Base-by-base conservation (phyloP, 441 rosid genomes). In the Gossypium davidsonii region DNA sequence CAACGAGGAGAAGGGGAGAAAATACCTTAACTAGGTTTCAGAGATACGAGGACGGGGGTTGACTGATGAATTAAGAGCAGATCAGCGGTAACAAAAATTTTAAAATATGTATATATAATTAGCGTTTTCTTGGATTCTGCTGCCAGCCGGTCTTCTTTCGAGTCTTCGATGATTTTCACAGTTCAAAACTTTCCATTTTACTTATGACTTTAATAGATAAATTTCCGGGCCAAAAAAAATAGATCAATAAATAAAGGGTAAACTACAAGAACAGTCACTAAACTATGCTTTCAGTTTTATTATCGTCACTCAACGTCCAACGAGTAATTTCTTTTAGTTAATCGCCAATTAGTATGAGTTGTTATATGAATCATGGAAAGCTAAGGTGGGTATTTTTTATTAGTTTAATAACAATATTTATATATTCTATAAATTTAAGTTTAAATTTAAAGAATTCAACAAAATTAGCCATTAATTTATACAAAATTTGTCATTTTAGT, bases 21-120 rank as follows among this genome's bases (percentile, higher is more conserved):
- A 44, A 23, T 46, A 59, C 74, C 74, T 58, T 15, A 71, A 71
- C 6, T 21, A 42, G 34, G 53, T 51, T 18, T 71, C 21, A 12
- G 21, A 44, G 74, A 71, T 6, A 37, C 26, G 66, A 58, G 57
- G 66, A 44, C n/a, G 4, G 12, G 4, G 3, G 55, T 71, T 55
- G 74, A 71, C 55, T 57, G 52, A 21, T 57, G 25, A 53, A 14
- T 14, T 12, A 12, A 39, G 56, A 42, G 67, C 55, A 42, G 57
- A 71, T 58, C 67, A 11, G 67, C 7, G 2, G 57, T 48, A 67
- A 6, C 20, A 48, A 66, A 6, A 2, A 20, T 8, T 56, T 20
- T 23, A 57, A 48, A 9, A 57, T 21, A 57, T 4, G 28, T 10
- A 12, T 23, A n/a, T 60, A 7, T 34, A 7, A 62, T 34, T 34